Base-by-base conservation (phyloP, 2,329 filamentous ascomycete genomes). In the Diaporthe citriasiana region DNA sequence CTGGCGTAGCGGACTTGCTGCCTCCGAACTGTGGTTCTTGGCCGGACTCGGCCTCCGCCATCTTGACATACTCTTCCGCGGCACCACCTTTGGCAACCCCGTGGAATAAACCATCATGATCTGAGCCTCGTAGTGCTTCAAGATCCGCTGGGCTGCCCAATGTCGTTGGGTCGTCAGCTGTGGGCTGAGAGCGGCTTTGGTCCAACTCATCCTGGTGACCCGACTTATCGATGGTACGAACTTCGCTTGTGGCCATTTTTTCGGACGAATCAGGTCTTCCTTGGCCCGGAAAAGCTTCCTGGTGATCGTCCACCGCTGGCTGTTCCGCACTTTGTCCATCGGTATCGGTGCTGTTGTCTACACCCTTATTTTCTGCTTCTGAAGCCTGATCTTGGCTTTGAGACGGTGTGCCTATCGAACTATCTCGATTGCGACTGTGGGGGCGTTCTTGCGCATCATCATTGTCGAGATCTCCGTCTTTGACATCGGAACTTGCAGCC, bases 61-160 rank as follows among this genome's bases (percentile, higher is more conserved):
- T 72, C 42, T 66, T 25, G 33, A 72, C 68, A 38, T 74, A 74
- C 27, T 68, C 73, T 22, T 74, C 73, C 4, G 73, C 73, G 9
- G 73, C 51, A 22, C 59, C 73, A 30, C 73, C 73, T 55, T 72
- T 72, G 40, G 35, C 25, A 22, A 72, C 50, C 25, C 51, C 69
- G 2, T 56, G 40, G 19, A 56, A 50, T 13, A 42, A 22, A n/a
- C 57, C 60, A 7, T 27, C n/a, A 13, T 50, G 10, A 1, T 56
- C 38, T 12, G 40, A 7, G 33, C 15, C 6, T 35, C 40, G 12
- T 40, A 15, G n/a, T 35, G 1, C 66, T 13, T 38, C 56, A 12
- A 27, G 5, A 15, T 38, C 55, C 5, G 25, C 10, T 25, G 38
- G 35, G 30, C 5, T 12, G 10, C 40, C 59, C 7, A 35, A 35